These are phyloP conservation scores for Serendipita sp. DNA, from an alignment of 768 basidiomycete genomes.

Conservation along the genomic window DNA sequence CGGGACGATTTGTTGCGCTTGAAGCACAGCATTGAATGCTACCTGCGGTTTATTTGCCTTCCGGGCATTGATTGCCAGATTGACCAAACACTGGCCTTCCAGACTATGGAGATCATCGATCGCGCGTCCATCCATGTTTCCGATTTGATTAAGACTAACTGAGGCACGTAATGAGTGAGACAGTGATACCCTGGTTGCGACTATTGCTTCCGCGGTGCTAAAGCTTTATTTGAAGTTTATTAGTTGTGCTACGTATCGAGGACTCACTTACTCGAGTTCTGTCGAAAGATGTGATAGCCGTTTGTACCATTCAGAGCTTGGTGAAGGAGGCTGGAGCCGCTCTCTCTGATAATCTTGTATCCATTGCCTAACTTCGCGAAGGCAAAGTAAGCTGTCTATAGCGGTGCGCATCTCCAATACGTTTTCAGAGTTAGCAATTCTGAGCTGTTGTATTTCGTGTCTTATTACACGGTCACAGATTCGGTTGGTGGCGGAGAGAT, in stretches of 20 bases:
- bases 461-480: slow-evolving; percentile 35
- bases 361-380: slow-evolving; percentile 63
- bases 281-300: slow-evolving; percentile 32
- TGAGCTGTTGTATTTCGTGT: slow-evolving; percentile 48
- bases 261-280: slow-evolving; percentile 47
- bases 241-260: background rate
- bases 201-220: slow-evolving; percentile 50
- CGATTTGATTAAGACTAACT: slow-evolving; percentile 63
- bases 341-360: slow-evolving; percentile 17
- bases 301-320: slow-evolving; percentile 21
- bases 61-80: slow-evolving; percentile 57
- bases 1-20: slow-evolving; percentile 46
- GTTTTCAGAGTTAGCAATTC: slow-evolving; percentile 56
- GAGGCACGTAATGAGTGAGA: slow-evolving; percentile 50
- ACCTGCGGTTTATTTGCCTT: slow-evolving; percentile 52
- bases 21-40: slow-evolving; percentile 69
- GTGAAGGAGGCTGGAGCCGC: background rate
- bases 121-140: slow-evolving; percentile 44
- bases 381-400: slow-evolving; percentile 57
- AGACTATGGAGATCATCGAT: slow-evolving; percentile 32
- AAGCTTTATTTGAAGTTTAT: slow-evolving; percentile 34
- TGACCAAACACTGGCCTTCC: slow-evolving; percentile 55
- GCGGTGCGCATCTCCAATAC: slow-evolving; percentile 57
- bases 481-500: slow-evolving; percentile 29
- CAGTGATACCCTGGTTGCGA: slow-evolving; percentile 71